Conservation (phyloP, 148 eudicot genomes). For the Rhododendron henanense region DNA sequence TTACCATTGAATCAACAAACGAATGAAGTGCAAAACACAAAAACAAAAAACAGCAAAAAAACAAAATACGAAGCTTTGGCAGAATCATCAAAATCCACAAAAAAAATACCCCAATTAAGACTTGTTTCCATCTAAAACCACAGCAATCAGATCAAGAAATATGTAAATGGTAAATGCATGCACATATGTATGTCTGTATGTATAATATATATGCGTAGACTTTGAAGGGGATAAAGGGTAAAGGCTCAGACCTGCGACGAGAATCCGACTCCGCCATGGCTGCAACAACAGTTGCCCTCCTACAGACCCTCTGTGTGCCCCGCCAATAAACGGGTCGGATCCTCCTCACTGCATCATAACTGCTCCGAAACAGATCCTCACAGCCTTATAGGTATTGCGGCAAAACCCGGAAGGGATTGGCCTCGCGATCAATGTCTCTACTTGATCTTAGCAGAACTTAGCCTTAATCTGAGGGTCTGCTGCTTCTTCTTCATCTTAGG, state of each 20-base stretch:
- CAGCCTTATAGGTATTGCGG: neutral
- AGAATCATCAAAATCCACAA: neutral
- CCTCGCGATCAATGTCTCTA: neutral
- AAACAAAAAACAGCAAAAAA: neutral
- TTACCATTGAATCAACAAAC: neutral
- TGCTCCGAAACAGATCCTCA: neutral
- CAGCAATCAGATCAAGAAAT: neutral
- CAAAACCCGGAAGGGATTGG: no score
- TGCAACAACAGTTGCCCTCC: conserved; percentile 1
- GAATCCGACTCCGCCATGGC: neutral
- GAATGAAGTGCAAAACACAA: neutral
- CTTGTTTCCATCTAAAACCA: neutral
- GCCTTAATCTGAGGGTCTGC: neutral
- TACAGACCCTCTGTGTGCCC: neutral
- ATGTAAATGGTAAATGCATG: neutral
- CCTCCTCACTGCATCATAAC: neutral
- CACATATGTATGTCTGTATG: neutral
- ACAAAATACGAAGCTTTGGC: neutral
- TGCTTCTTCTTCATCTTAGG: neutral
- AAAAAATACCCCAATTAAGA: no score
- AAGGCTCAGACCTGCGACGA: neutral
- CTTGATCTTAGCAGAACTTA: no score
- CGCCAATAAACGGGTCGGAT: neutral
- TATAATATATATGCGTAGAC: neutral
- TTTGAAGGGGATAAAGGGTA: neutral